Percentiles rank a stretch among this genome's conserved stretches.
Evolutionary conservation across 2,329 filamentous ascomycete species (phyloP).

Genomic region (Colletotrichum brevisporum): DNA sequence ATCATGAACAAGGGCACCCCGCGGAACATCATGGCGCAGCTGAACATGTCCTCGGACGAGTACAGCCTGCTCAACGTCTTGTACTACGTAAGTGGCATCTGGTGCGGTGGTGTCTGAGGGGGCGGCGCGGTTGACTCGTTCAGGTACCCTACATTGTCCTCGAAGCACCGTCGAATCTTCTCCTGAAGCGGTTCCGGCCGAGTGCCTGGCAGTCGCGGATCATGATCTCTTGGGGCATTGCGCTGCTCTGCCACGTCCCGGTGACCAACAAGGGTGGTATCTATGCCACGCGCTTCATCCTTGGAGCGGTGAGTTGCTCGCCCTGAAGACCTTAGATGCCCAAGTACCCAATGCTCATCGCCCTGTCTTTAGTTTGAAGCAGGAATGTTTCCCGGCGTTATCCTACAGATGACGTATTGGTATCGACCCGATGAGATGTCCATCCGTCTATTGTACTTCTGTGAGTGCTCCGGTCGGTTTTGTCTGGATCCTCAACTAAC

Average conservation of each 20-base stretch:
- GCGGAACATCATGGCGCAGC: slow-evolving; percentile 57
- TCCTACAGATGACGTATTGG: slow-evolving; percentile 62
- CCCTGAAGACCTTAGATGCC: slow-evolving; percentile 1
- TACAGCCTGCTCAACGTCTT: slow-evolving; percentile 56
- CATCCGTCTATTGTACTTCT: slow-evolving; percentile 60
- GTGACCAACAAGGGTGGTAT: slow-evolving; percentile 55
- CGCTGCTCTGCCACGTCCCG: slow-evolving; percentile 51
- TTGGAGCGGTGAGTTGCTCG: slow-evolving; percentile 50
- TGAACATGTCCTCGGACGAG: slow-evolving; percentile 55
- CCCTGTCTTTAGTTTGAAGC: slow-evolving; percentile 50
- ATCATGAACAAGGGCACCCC: slow-evolving; percentile 59
- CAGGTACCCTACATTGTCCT: slow-evolving; percentile 56
- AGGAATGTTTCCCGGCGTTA: slow-evolving; percentile 58
- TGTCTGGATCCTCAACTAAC: neutral
- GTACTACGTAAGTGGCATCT: slow-evolving; percentile 52
- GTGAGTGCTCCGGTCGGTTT: slow-evolving; percentile 46
- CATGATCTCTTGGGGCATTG: slow-evolving; percentile 56
- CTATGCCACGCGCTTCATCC: slow-evolving; percentile 54
- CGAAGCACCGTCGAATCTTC: slow-evolving; percentile 57
- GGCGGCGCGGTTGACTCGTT: neutral
- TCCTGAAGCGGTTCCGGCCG: slow-evolving; percentile 55
- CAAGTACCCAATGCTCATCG: neutral
- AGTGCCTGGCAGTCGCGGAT: slow-evolving; percentile 58
- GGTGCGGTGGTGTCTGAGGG: neutral
- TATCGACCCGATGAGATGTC: slow-evolving; percentile 64